Percentiles rank a stretch among this genome's conserved stretches.
Conservation (phyloP, 2,329 filamentous ascomycete genomes). For the Trichoderma hamatum region DNA sequence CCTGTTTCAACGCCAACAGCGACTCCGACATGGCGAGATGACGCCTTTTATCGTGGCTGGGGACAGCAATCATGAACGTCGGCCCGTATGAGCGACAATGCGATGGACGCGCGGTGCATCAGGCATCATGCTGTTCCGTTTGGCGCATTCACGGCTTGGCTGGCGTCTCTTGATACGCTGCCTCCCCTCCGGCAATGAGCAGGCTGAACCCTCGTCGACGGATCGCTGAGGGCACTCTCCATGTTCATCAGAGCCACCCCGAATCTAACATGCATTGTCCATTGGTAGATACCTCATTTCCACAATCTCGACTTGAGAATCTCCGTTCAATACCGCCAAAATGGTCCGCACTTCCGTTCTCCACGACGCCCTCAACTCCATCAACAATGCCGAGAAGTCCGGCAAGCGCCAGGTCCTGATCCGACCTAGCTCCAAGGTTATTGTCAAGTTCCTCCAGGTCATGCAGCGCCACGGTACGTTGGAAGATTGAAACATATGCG, state of each 20-base stretch:
- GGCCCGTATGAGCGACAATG: slow-evolving; percentile 32
- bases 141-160: slow-evolving; percentile 13
- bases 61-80: slow-evolving; percentile 61
- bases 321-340: slow-evolving; percentile 70
- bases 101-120: neutral
- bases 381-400: slow-evolving; percentile 99
- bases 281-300: slow-evolving; percentile 67
- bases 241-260: slow-evolving; percentile 59
- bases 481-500: neutral
- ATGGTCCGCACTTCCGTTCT: slow-evolving; percentile 99
- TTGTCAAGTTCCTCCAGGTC: slow-evolving; percentile 97
- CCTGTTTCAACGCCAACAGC: slow-evolving; percentile 34
- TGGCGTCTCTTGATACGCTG: slow-evolving; percentile 57
- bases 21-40: slow-evolving; percentile 43
- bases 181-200: slow-evolving; percentile 66
- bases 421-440: slow-evolving; percentile 98
- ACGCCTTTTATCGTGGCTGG: slow-evolving; percentile 57
- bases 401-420: slow-evolving; percentile 99
- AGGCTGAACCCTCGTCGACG: slow-evolving; percentile 67
- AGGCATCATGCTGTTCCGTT: slow-evolving; percentile 25
- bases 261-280: slow-evolving; percentile 60
- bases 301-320: slow-evolving; percentile 73
- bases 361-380: slow-evolving; percentile 98
- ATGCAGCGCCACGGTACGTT: slow-evolving; percentile 99
- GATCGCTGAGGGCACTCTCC: slow-evolving; percentile 67